These are phyloP conservation scores for Trichoderma polysporum DNA, from an alignment of 2,329 filamentous ascomycete genomes.

Conservation along the genomic window DNA sequence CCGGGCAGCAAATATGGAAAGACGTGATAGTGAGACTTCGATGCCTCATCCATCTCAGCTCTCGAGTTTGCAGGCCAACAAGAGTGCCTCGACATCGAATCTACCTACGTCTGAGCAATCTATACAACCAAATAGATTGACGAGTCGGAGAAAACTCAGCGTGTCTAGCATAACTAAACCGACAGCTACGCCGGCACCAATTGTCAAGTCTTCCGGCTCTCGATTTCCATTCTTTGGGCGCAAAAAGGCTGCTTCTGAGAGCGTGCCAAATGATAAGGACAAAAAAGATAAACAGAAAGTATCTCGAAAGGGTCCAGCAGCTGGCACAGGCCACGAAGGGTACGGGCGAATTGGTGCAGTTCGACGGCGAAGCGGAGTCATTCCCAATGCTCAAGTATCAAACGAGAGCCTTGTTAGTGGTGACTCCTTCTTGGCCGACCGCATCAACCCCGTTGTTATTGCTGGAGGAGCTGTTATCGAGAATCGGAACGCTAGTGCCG, in stretches of 20 bases:
- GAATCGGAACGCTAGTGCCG: constrained; percentile 55
- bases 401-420: constrained; percentile 51
- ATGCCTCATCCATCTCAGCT: constrained; percentile 37
- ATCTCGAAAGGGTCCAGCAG: constrained; percentile 73
- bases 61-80: constrained; percentile 33
- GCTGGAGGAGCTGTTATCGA: constrained; percentile 62
- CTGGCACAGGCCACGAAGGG: constrained; percentile 92
- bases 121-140: constrained; percentile 15
- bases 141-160: constrained; percentile 27
- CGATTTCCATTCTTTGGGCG: constrained; percentile 78
- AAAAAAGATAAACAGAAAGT: constrained; percentile 35
- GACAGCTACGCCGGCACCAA: constrained; percentile 54
- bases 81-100: constrained; percentile 36
- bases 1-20: constrained; percentile 46
- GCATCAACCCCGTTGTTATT: constrained; percentile 66
- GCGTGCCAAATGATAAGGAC: constrained; percentile 47
- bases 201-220: constrained; percentile 53
- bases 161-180: constrained; percentile 25
- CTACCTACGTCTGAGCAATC: constrained; percentile 29
- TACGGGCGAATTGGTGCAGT: constrained; percentile 66
- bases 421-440: constrained; percentile 60
- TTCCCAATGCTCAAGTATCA: constrained; percentile 49
- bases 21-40: constrained; percentile 44
- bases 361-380: constrained; percentile 64
- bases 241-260: constrained; percentile 61